Base-by-base conservation (phyloP, 805 yeast species). In the Kodamaea sagamina region DNA sequence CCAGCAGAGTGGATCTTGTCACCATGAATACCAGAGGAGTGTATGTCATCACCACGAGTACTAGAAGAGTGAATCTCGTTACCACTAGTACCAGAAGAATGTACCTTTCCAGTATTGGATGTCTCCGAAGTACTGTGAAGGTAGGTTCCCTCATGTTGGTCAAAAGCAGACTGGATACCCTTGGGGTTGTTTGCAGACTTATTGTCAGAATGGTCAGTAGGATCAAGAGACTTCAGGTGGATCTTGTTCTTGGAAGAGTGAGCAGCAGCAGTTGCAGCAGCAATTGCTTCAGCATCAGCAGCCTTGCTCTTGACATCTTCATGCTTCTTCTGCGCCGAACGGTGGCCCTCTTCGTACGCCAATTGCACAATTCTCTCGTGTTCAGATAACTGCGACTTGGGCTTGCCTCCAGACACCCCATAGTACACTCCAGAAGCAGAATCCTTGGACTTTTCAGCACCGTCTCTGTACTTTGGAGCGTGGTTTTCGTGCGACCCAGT, bases 401-500 rank as follows among this genome's bases (percentile, higher is more conserved):
- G 34, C 7, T 29, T 4, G 3, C 34, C 34, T 6, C 34, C 34
- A n/a, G 4, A 3, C n/a, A 29, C 18, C 9, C 34, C 34, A 13
- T 29, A 29, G 11, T 13, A 29, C 10, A 29, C 19, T 13, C 34
- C 34, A 13, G 34, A 13, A 4, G n/a, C 31, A 27, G 34, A 29
- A n/a, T 29, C 34, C 6, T 15, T 19, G 10, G 17, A 4, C 34
- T 29, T 51, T 26, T 44, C 47, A 19, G 71, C 68, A 32, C 59
- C 65, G 43, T 64, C 56, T 19, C 55, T 58, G 48, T 65, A 67
- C 3, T 43, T 42, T 3, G 67, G 68, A 18, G 53, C 42, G n/a
- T 32, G 35, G 47, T 65, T 64, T 11, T 47, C 50, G 25, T 51
- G 44, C 16, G 15, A n/a, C 7, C 17, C 17, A 8, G 11, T n/a